Conservation (phyloP, 768 basidiomycete genomes). For the Boletus sensibilis region DNA sequence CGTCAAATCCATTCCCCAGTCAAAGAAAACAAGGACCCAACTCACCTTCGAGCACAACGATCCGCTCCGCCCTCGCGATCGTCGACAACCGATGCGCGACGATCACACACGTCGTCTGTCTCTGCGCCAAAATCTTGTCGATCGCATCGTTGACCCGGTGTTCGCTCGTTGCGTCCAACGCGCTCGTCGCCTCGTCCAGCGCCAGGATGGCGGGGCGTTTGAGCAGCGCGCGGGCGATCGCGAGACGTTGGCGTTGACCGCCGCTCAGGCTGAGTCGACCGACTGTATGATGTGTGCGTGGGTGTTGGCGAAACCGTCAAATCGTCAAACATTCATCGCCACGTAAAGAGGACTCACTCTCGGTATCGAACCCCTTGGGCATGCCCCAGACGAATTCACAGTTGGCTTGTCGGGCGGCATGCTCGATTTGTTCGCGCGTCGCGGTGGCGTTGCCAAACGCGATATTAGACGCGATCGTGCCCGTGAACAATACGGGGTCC, state of each 20-base stretch:
- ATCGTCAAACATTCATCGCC: too few relatives aligned
- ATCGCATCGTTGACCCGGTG: constrained; percentile 84
- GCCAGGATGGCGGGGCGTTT: constrained; percentile 87
- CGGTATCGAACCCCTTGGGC: constrained; percentile 91
- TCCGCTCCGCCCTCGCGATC: constrained; percentile 84
- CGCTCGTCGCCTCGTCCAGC: constrained; percentile 87
- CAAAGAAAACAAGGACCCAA: not conserved
- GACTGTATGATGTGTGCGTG: constrained; percentile 10
- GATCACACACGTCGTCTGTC: constrained; percentile 83
- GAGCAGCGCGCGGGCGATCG: constrained; percentile 83
- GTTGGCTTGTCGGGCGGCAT: constrained; percentile 87
- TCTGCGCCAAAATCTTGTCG: constrained; percentile 76
- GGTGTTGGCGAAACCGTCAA: too few relatives aligned
- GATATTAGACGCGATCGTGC: constrained; percentile 94
- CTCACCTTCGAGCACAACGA: constrained; percentile 86
- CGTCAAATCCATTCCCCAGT: not conserved
- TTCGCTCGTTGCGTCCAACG: constrained; percentile 87
- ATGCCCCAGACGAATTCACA: constrained; percentile 96
- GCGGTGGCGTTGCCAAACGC: constrained; percentile 78
- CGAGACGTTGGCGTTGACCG: constrained; percentile 78
- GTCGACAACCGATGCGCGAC: constrained; percentile 90
- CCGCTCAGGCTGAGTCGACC: constrained; percentile 42
- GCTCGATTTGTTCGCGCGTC: constrained; percentile 80
- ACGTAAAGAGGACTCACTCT: constrained; percentile 51
- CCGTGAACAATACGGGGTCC: constrained; percentile 88